Percentiles rank a stretch among this genome's conserved stretches.
These are phyloP conservation scores for Corymbia maculata DNA, from an alignment of 345 rosid species.

Conservation along the genomic window DNA sequence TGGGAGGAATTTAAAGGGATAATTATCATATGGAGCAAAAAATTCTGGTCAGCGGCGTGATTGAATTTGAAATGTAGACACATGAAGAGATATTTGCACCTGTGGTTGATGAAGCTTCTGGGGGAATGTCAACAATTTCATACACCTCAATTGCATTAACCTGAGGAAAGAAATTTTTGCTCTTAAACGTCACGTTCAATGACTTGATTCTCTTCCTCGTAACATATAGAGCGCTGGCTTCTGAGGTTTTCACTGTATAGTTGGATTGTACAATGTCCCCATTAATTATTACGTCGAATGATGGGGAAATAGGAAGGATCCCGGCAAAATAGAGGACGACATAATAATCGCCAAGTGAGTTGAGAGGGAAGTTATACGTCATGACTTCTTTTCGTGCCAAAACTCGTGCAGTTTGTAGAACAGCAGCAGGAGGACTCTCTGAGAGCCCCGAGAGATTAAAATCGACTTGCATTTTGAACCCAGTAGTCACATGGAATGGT, in stretches of 20 bases:
- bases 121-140: constrained; percentile 51
- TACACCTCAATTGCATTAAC: constrained; percentile 72
- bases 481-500: constrained; percentile 46
- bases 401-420: constrained; percentile 74
- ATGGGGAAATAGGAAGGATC: constrained; percentile 64
- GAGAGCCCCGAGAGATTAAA: constrained; percentile 22
- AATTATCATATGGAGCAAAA: neutral
- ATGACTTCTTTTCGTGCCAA: constrained; percentile 42
- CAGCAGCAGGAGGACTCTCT: constrained; percentile 57
- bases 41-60: neutral
- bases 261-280: constrained; percentile 36
- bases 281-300: constrained; percentile 54
- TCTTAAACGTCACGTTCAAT: constrained; percentile 55
- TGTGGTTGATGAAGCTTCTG: constrained; percentile 79
- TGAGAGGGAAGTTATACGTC: constrained; percentile 44
- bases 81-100: constrained; percentile 19
- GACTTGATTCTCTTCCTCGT: constrained; percentile 24
- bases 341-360: constrained; percentile 43
- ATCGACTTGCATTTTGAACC: constrained; percentile 18
- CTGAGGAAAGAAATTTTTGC: constrained; percentile 50
- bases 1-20: neutral
- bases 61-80: neutral
- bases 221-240: constrained; percentile 40
- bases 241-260: constrained; percentile 39
- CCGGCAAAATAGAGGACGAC: constrained; percentile 74